Percentiles rank a stretch among this genome's conserved stretches.
Evolutionary conservation across 169 alveolate species (phyloP).

Genomic region (Plasmodium gonderi): DNA sequence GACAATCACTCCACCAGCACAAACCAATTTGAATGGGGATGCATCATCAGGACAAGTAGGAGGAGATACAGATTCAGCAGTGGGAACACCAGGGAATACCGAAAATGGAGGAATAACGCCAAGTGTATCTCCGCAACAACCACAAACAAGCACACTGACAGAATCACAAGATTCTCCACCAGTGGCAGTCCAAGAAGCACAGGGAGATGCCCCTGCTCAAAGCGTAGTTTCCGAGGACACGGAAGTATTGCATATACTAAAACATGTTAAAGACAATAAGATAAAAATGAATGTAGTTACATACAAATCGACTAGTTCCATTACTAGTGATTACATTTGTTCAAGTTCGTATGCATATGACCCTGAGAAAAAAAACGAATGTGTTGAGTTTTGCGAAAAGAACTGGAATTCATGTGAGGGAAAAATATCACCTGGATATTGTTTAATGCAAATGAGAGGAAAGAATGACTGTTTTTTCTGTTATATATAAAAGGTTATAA

Average conservation of each 20-base stretch:
- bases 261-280: background rate
- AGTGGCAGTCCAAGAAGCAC: background rate
- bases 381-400: background rate
- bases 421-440: background rate
- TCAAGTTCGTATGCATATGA: background rate
- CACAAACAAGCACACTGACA: no score
- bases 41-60: background rate
- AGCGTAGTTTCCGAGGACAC: background rate
- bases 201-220: background rate
- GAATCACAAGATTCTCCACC: no score
- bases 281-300: background rate
- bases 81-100: no score
- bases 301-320: background rate
- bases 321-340: background rate
- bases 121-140: no score
- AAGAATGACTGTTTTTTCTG: slow-evolving; percentile 1
- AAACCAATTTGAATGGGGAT: background rate
- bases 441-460: background rate
- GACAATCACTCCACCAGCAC: no score
- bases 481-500: background rate
- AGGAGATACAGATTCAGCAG: background rate
- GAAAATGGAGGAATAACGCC: background rate
- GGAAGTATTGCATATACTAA: background rate
- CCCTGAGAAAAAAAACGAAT: background rate
- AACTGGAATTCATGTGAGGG: background rate